These are phyloP conservation scores for Anastatica hierochuntica DNA, from an alignment of 345 rosid species.

Conservation along the genomic window DNA sequence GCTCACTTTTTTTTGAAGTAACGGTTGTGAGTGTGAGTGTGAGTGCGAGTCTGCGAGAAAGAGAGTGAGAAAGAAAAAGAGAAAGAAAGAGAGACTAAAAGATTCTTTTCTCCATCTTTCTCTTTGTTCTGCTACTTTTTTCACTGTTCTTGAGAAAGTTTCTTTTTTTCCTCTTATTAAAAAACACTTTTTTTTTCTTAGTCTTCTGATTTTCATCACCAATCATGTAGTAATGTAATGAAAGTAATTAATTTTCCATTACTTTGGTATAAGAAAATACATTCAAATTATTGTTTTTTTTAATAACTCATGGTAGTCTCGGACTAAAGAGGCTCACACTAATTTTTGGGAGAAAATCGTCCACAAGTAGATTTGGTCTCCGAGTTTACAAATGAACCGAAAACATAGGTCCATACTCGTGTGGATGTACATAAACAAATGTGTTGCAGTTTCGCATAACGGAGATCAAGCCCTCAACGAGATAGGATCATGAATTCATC, in stretches of 20 bases:
- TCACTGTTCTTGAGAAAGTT: constrained; percentile 11
- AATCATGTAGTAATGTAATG: constrained; percentile 6
- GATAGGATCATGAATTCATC: too few relatives aligned
- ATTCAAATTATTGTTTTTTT: neutral
- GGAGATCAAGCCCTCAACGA: too few relatives aligned
- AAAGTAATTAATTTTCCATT: neutral
- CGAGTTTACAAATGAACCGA: too few relatives aligned
- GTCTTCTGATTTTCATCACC: neutral
- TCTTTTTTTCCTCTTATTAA: neutral
- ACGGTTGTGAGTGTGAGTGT: constrained; percentile 19
- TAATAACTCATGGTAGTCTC: too few relatives aligned
- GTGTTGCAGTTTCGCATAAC: too few relatives aligned
- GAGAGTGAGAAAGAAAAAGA: neutral
- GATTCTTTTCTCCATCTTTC: constrained; percentile 16
- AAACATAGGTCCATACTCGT: too few relatives aligned
- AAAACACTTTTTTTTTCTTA: neutral
- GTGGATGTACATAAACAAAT: too few relatives aligned
- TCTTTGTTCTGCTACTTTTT: constrained; percentile 9
- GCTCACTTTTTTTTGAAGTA: constrained; percentile 14
- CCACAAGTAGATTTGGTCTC: too few relatives aligned
- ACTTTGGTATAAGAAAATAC: neutral
- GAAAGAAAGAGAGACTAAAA: constrained; percentile 1
- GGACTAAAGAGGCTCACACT: too few relatives aligned
- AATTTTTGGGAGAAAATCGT: too few relatives aligned
- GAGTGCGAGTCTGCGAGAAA: constrained; percentile 18